A percentile compares a stretch with the other conserved stretches of the same genome.
Evolutionary conservation across 2,329 filamentous ascomycete species (phyloP).

Genomic region (Fusarium sp.): DNA sequence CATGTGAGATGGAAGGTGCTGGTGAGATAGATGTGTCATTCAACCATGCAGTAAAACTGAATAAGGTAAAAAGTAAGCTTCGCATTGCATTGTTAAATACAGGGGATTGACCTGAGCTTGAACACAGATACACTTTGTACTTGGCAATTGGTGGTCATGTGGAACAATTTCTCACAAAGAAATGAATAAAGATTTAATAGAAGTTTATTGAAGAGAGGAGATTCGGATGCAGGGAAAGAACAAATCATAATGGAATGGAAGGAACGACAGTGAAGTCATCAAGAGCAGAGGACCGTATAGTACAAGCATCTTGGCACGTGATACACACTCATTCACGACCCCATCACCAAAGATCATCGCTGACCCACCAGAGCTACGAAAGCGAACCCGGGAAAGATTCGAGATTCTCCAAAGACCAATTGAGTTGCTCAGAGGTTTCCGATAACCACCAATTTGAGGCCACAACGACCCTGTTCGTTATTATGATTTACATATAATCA

Average conservation of each 20-base stretch:
- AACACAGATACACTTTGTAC: neutral
- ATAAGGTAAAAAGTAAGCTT: constrained; percentile 3
- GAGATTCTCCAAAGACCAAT: neutral
- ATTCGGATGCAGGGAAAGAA: neutral
- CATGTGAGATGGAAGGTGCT: constrained; percentile 19
- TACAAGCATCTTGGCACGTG: constrained; percentile 6
- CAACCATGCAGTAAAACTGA: neutral
- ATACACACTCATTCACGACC: neutral
- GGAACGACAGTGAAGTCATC: neutral
- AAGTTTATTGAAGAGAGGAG: neutral
- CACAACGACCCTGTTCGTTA: neutral
- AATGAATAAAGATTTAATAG: neutral
- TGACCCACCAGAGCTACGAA: constrained; percentile 24
- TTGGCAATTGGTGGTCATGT: neutral
- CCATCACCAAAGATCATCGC: neutral
- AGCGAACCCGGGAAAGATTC: constrained; percentile 5
- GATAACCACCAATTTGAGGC: neutral
- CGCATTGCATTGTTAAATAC: neutral
- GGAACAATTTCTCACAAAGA: neutral
- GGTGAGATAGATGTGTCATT: constrained; percentile 17
- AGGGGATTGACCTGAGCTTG: neutral
- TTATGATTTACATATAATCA: neutral
- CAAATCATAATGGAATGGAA: neutral
- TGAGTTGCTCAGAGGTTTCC: neutral
- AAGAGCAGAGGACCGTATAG: neutral